Conservation (phyloP, 2,329 filamentous ascomycete species). For the Cryphonectria radicalis region DNA sequence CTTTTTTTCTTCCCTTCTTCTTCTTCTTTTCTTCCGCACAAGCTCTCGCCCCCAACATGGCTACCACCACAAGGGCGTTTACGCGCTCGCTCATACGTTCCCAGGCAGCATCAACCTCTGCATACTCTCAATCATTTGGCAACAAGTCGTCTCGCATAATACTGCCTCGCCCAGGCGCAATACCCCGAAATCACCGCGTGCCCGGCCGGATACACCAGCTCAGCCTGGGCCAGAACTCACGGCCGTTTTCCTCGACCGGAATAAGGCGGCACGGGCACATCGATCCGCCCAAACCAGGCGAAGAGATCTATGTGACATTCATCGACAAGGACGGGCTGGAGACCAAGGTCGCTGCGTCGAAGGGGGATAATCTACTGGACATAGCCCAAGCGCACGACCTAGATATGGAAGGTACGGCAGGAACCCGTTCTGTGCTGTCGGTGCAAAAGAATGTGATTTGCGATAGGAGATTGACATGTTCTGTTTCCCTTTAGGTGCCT, state of each 20-base stretch:
- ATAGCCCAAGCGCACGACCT: slow-evolving; percentile 93
- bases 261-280: slow-evolving; percentile 75
- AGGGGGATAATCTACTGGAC: slow-evolving; percentile 92
- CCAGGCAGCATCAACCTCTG: background rate
- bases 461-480: background rate
- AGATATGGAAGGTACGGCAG: slow-evolving; percentile 82
- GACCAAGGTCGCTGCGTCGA: slow-evolving; percentile 77
- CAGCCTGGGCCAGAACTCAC: slow-evolving; percentile 9
- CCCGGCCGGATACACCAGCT: slow-evolving; percentile 5
- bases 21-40: background rate
- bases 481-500: slow-evolving; percentile 60
- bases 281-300: slow-evolving; percentile 81
- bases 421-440: background rate
- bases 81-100: slow-evolving; percentile 17
- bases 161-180: slow-evolving; percentile 9
- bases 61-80: slow-evolving; percentile 5
- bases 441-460: background rate
- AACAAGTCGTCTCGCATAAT: background rate
- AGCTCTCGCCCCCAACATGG: slow-evolving; percentile 2
- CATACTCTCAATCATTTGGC: slow-evolving; percentile 13
- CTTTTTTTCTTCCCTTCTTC: background rate
- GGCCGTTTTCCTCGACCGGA: slow-evolving; percentile 63
- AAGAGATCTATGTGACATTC: slow-evolving; percentile 94
- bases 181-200: slow-evolving; percentile 10
- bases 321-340: slow-evolving; percentile 85